Evolutionary conservation across 352 stramenopile species (phyloP), one percentile per base, ranked within the genome.

Genomic region (Phytopythium helicoides): DNA sequence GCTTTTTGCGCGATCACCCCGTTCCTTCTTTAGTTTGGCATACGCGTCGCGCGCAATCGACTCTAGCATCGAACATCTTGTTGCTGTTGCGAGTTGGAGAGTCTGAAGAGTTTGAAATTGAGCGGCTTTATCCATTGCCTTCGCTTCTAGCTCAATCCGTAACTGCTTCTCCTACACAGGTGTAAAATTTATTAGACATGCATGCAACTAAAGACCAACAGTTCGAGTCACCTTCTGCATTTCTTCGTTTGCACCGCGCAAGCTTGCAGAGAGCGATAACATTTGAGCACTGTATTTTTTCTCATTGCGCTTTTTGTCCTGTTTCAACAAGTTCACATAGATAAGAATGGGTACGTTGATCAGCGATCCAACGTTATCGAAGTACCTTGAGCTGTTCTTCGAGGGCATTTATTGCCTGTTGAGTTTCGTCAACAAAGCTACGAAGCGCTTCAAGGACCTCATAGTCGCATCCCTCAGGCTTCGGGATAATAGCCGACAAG

Each of bases 1-100:
- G 31, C 80, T 75, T 9, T 63, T 67, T 1, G 40, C 58, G 25
- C 76, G 68, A 39, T 86, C 76, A 4, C 51, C 61, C 5, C 76
- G 72, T 22, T 90, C 79, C 28, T 62, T 72, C 21, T 60, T 62
- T 5, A 90, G 40, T 26, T 82, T 87, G 23, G 83, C 72, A 39
- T 90, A 75, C 1, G 79, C 67, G 21, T 56, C 72, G 0, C 71
- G 61, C n/a, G 76, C 74, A 26, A 90, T 76, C 6, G 64, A 76
- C 58, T 90, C 74, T 25, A 90, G 61, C 49, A 86, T 66, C 12
- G 76, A 59, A 22, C 75, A 79, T 16, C 76, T 70, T 19, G 68
- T 72, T 4, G 59, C 47, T 2, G 84, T 39, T 9, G 72, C 74
- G 10, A 67, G 55, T 21, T 76, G 70, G 0, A 69, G 71, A 12